phyloP scores from a whole-genome alignment of 352 stramenopile species.

The Thalassiosira exigua region DNA sequence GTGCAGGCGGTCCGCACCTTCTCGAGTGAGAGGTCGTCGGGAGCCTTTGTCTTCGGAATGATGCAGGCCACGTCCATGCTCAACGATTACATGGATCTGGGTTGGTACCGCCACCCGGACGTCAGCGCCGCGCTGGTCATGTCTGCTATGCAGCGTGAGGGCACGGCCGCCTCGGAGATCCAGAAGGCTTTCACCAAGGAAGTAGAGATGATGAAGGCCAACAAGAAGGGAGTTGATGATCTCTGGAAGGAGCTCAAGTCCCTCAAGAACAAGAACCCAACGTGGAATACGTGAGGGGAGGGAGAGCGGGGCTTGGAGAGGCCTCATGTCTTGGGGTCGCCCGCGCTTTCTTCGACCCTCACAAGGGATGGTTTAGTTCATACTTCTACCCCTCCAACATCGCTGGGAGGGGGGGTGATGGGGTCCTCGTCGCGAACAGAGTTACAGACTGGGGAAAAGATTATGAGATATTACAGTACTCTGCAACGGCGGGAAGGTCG shows the following conservation, averaged over 20 bases:
- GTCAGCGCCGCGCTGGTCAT: conserved; percentile 22
- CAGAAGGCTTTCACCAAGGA: neutral
- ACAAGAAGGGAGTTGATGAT: conserved; percentile 3
- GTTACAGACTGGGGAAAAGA: too few relatives aligned
- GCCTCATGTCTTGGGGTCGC: too few relatives aligned
- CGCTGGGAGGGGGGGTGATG: too few relatives aligned
- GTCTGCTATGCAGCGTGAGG: conserved; percentile 32
- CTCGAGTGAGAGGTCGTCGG: neutral
- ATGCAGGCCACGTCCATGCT: conserved; percentile 12
- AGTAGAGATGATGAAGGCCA: conserved; percentile 3
- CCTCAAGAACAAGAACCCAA: neutral
- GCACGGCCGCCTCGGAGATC: conserved; percentile 9
- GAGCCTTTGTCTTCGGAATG: conserved; percentile 25
- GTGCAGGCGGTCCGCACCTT: neutral
- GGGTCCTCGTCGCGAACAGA: too few relatives aligned
- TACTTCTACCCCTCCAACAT: too few relatives aligned
- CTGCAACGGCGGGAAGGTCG: too few relatives aligned
- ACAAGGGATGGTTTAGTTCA: too few relatives aligned
- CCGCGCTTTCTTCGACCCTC: too few relatives aligned
- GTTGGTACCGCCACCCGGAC: conserved; percentile 33
- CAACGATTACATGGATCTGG: conserved; percentile 12
- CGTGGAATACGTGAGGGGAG: neutral
- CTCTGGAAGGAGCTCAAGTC: conserved; percentile 3
- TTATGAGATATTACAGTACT: too few relatives aligned
- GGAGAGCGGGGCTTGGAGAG: neutral